Base-by-base conservation (phyloP, 306 rosid genomes). In the Vigna unguiculata region DNA sequence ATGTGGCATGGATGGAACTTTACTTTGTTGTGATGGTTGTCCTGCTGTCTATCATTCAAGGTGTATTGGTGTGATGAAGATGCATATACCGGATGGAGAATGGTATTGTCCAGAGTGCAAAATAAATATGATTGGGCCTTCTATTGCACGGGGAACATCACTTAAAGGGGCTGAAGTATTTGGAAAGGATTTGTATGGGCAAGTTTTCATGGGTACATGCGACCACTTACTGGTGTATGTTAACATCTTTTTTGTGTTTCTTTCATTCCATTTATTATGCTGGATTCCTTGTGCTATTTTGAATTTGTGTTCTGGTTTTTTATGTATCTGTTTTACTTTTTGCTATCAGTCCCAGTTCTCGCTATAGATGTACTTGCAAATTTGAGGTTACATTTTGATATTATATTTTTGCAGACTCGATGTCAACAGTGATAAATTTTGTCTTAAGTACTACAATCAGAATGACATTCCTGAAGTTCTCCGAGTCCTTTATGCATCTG, bases 21-120 rank as follows among this genome's bases (percentile, higher is more conserved):
- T 93, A 81, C 92, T 93, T 79, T 93, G 98, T 67, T 93, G 98
- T 83, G 98, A 93, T 82, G 97, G 98, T 78, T 93, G 98, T 81
- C 98, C 98, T 15, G 89, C 96, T 40, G 96, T 90, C 24, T 93
- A 93, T 80, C 98, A 93, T 80, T 88, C 93, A 7, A 90, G 98
- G 83, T 93, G 98, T 85, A 93, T 93, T 24, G 97, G 98, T 65
- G 88, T 93, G 86, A 86, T 91, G 91, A 93, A 91, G 83, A 74
- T 85, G 86, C 71, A 86, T 71, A 90, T 93, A 82, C 97, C 97
- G 43, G 92, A 90, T 45, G 98, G 98, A 74, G 83, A 80, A 62
- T 93, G 98, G 98, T 88, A 88, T 74, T 93, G 98, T 78, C 97
- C 93, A 1, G 97, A 93, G 84, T 93, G 98, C 85, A 85, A 88